Evolutionary conservation across 805 yeast species (phyloP), one percentile per base, ranked within the genome.

Genomic region (Starmerella floricola): DNA sequence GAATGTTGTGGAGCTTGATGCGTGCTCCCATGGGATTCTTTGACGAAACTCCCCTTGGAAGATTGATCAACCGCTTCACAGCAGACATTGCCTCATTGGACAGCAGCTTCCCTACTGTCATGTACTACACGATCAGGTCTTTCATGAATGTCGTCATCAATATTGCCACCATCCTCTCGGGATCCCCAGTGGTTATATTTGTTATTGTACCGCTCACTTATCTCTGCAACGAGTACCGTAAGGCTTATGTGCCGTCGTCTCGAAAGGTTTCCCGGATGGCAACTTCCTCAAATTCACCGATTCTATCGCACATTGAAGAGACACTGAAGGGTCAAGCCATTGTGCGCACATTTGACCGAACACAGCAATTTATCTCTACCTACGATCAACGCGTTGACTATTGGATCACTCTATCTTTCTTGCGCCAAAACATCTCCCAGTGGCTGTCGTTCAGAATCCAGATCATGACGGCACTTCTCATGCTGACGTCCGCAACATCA

Each of bases 361-460:
- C 62, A 20, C 66, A 65, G 10, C 69, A 91, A 48, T 86, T 85
- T 57, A 62, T 71, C 59, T 54, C 66, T 16, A 33, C 45, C 2
- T 54, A 47, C 23, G 56, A 53, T 17, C 38, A 41, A 38, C 48
- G 57, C n/a, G 46, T 50, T 3, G 53, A 54, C 42, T 52, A 50
- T 36, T 54, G 58, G 58, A 45, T 49, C 27, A 50, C 47, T 35
- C 37, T 46, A 0, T 77, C 73, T 50, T 87, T 83, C 63, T 86
- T 94, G 31, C 69, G 87, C 11, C 73, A 79, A 41, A 81, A 79
- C 57, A 77, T 91, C 8, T 83, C 83, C 58, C 76, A 95, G 67
- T 87, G 97, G 97, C 71, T 87, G 44, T 87, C 94, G 15, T 87
- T 81, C 33, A 71, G 97, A 58, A 67, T 87, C 47, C 95, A 86